These are phyloP conservation scores for Neofusicoccum ribis DNA, from an alignment of 2,329 filamentous ascomycete species.

Conservation along the genomic window DNA sequence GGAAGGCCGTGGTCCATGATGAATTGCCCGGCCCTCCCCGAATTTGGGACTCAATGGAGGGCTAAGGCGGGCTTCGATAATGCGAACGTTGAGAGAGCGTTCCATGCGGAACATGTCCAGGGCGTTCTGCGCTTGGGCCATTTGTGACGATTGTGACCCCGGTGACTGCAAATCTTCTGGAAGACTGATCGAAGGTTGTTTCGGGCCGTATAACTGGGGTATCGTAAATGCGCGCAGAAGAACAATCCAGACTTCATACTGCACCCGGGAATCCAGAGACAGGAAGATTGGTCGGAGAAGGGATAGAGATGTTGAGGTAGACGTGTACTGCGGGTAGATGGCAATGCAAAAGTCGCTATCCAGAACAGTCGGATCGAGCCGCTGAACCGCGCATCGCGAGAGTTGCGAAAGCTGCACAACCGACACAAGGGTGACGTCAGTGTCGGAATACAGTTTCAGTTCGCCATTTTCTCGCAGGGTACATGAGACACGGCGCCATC, in stretches of 20 bases:
- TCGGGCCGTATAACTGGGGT: constrained; percentile 82
- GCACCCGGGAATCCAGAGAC: constrained; percentile 77
- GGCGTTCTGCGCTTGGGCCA: constrained; percentile 35
- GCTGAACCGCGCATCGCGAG: constrained; percentile 85
- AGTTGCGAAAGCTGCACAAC: constrained; percentile 86
- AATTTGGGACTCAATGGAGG: constrained; percentile 40
- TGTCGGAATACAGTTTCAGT: constrained; percentile 85
- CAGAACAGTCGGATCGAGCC: constrained; percentile 84
- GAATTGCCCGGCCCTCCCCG: constrained; percentile 20
- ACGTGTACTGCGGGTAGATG: constrained; percentile 90
- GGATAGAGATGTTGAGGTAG: constrained; percentile 69
- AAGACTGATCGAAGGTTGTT: constrained; percentile 49
- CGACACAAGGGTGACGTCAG: constrained; percentile 76
- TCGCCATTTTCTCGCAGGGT: constrained; percentile 94
- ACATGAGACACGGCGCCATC: constrained; percentile 88
- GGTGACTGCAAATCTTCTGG: constrained; percentile 36
- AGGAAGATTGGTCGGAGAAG: constrained; percentile 87
- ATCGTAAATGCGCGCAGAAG: constrained; percentile 87
- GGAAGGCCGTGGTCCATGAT: constrained; percentile 27
- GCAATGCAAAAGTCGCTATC: constrained; percentile 93
- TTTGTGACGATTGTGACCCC: constrained; percentile 32
- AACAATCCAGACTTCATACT: constrained; percentile 98
- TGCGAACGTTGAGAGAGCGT: constrained; percentile 58
- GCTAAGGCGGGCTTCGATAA: constrained; percentile 62
- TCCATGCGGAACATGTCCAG: constrained; percentile 68